Base-by-base conservation (phyloP, 192 early-diverging fungal genomes). In the Dissophora ornata region DNA sequence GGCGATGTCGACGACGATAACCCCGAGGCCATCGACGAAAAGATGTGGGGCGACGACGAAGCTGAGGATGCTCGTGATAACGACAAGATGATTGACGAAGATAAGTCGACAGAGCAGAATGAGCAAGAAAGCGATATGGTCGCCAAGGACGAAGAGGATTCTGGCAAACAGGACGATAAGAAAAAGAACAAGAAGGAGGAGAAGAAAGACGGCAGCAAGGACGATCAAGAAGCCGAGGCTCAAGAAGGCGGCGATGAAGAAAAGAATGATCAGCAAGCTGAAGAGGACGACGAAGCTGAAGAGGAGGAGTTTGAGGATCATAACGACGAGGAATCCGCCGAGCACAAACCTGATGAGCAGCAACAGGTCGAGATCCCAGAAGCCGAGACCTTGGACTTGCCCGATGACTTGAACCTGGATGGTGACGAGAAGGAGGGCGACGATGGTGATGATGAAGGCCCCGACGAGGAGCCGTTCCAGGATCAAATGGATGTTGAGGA, bases 1-100 rank as follows among this genome's bases (percentile, higher is more conserved):
- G 97, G 96, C 32, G 90, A 99, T 49, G 83, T 98, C 6, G 95
- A 96, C 67, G 87, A 90, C 29, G 87, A 92, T 62, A 90, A 94
- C 56, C 92, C 93, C 1, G 91, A 96, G 54, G 91, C 91, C 0
- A 88, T 99, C 22, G 97, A 99, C 66, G 96, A 99, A 62, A 96
- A 97, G 84, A 87, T 99, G 87, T 99, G 97, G 97, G 93, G 91
- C 48, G 96, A 96, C 70, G 92, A 93, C 52, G 83, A 85, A 29
- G 82, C 83, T 19, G 82, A 88, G 34, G 74, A 81, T 45, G 71
- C 82, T 34, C 80, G 83, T n/a, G 87, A 89, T 45, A 85, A 88
- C 47, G 90, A 90, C 36, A 93, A 94, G 81, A 89, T 83, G 26
- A 88, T 89, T 69, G 74, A 86, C 33, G 84, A 90, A 55, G 81